Percentiles rank a stretch among this genome's conserved stretches.
These are phyloP conservation scores for Streptanthus diversifolius DNA, from an alignment of 345 rosid species.

Conservation along the genomic window DNA sequence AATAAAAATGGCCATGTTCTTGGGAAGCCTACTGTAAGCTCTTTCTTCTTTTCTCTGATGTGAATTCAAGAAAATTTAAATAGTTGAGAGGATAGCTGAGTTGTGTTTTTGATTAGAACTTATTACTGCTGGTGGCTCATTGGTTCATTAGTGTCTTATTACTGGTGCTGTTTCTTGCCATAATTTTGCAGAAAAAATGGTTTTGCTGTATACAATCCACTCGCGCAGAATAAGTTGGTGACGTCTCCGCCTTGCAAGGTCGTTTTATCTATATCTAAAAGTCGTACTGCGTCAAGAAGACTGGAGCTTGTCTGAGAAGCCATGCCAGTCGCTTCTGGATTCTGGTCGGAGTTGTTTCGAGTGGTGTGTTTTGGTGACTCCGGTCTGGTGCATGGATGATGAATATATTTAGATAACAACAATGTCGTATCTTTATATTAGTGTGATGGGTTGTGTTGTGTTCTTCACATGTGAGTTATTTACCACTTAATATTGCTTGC, in stretches of 20 bases:
- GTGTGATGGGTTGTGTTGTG: slow-evolving; percentile 14
- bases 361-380: slow-evolving; percentile 25
- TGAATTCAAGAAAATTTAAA: background rate
- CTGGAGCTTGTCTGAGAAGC: slow-evolving; percentile 40
- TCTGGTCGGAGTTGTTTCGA: slow-evolving; percentile 26
- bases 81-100: background rate
- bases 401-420: slow-evolving; percentile 28
- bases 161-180: background rate
- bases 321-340: slow-evolving; percentile 28
- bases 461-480: slow-evolving; percentile 12
- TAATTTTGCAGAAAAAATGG: slow-evolving; percentile 35
- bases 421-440: slow-evolving; percentile 1
- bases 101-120: background rate
- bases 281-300: slow-evolving; percentile 24
- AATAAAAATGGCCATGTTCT: slow-evolving; percentile 42
- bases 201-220: slow-evolving; percentile 35
- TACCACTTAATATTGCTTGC: background rate
- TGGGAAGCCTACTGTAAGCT: slow-evolving; percentile 66
- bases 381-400: slow-evolving; percentile 17
- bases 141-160: background rate
- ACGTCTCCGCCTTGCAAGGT: slow-evolving; percentile 12
- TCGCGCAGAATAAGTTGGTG: slow-evolving; percentile 19
- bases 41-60: background rate
- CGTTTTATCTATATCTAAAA: slow-evolving; percentile 16
- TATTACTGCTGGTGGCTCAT: background rate